Evolutionary conservation across 2,329 filamentous ascomycete genomes (phyloP), one percentile per base, ranked within the genome.

Genomic region (Diaporthe humulicola): DNA sequence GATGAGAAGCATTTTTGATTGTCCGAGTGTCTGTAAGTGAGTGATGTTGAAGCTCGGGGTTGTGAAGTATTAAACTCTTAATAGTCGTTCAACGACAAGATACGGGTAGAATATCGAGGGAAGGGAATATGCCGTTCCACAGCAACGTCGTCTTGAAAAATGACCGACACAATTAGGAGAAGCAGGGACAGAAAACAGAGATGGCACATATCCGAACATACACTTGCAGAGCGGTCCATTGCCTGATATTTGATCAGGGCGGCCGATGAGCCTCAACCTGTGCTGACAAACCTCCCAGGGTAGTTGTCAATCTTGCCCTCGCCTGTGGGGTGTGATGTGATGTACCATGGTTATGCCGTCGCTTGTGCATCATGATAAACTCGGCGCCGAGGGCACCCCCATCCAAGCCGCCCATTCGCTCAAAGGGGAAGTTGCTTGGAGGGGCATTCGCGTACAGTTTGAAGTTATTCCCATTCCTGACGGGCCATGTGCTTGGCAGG

Each of bases 321-420:
- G 45, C 14, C 30, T n/a, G 64, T 69, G 45, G 64, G 61, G 64
- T 19, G 64, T 67, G 64, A 52, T 52, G 64, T 52, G 64, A 54
- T 69, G 48, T 69, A 54, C 64, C 64, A 28, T 54, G 64, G 48
- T 69, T 69, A 69, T 69, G 64, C 64, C 33, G 64, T 69, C 64
- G 45, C 64, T 69, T 69, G 64, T 25, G 48, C 64, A 54, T 69
- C 64, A 69, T 67, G 64, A 67, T 22, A 52, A 67, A 28, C 64
- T 67, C 64, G 64, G 52, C 28, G 56, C 52, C 54, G 56, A 58
- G 69, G 54, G 25, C 14, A 48, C 33, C 69, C 25, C 52, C 38
- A 28, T 71, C 56, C 4, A 22, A n/a, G 42, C 19, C 69, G 69
- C 64, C 48, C 64, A 40, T 69, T 69, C 33, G 64, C 64, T 40